Evolutionary conservation across 495 filamentous ascomycete genomes (phyloP).

Genomic region (Aspergillus avenaceus): DNA sequence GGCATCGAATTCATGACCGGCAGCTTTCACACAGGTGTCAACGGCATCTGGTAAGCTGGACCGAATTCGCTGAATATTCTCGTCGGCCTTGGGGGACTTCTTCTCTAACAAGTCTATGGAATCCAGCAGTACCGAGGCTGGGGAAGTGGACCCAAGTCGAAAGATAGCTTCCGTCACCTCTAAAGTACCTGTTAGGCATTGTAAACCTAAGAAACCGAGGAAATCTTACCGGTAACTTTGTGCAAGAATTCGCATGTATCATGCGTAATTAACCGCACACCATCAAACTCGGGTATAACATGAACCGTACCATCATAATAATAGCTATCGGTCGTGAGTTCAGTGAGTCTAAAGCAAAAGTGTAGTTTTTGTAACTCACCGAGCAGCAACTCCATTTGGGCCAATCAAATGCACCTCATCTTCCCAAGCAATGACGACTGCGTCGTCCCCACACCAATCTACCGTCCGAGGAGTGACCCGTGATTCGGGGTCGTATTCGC

Average conservation of each 20-base stretch:
- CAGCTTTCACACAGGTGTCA: constrained; percentile 84
- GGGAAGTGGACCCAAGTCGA: constrained; percentile 75
- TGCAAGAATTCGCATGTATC: constrained; percentile 94
- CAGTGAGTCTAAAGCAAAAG: not conserved
- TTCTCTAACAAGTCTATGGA: constrained; percentile 88
- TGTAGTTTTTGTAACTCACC: constrained; percentile 18
- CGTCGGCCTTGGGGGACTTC: constrained; percentile 93
- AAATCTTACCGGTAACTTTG: constrained; percentile 64
- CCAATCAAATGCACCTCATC: constrained; percentile 97
- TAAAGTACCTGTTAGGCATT: constrained; percentile 4
- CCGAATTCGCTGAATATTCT: constrained; percentile 91
- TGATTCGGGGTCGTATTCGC: constrained; percentile 85
- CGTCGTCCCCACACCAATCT: constrained; percentile 95
- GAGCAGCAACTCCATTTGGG: constrained; percentile 70
- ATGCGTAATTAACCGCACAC: constrained; percentile 80
- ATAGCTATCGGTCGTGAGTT: constrained; percentile 47
- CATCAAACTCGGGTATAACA: constrained; percentile 83
- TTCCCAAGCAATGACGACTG: constrained; percentile 92
- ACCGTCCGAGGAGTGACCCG: constrained; percentile 83
- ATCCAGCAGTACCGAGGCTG: constrained; percentile 87
- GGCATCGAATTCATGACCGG: constrained; percentile 82
- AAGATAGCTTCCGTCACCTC: constrained; percentile 88
- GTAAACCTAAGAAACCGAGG: not conserved
- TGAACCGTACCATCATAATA: constrained; percentile 91
- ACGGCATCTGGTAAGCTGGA: constrained; percentile 85